Conservation (phyloP, 257 asterid species). For the Haberlea rhodopensis region DNA sequence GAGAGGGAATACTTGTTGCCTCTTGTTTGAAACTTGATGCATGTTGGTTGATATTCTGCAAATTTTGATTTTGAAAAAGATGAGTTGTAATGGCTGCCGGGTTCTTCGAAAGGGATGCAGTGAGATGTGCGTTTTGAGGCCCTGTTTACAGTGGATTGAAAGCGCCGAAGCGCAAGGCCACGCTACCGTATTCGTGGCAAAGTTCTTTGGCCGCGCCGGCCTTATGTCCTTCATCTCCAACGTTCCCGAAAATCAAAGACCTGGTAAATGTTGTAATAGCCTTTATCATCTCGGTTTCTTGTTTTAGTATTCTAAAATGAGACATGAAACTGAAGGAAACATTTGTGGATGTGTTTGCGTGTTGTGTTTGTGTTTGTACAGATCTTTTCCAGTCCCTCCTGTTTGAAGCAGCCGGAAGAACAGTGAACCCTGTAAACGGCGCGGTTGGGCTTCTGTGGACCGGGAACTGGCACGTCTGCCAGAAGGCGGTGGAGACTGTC, state of each 20-base stretch:
- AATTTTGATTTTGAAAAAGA: not conserved
- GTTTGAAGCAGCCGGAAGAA: conserved; percentile 63
- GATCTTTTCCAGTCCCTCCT: conserved; percentile 53
- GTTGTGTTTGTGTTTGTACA: conserved; percentile 14
- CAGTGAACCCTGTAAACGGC: conserved; percentile 58
- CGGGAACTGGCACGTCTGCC: conserved; percentile 63
- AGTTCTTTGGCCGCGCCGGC: conserved; percentile 71
- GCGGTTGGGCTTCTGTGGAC: conserved; percentile 55
- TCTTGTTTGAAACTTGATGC: conserved; percentile 5
- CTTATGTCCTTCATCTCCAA: conserved; percentile 63
- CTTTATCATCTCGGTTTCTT: not conserved
- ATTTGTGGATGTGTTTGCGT: too few species aligned
- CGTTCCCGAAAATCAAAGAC: conserved; percentile 47
- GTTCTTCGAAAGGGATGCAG: conserved; percentile 71
- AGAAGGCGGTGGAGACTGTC: conserved; percentile 59
- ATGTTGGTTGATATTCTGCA: not conserved
- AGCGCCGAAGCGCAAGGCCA: conserved; percentile 53
- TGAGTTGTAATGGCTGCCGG: conserved; percentile 79
- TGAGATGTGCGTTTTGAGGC: conserved; percentile 45
- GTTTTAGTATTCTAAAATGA: not conserved
- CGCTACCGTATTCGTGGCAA: conserved; percentile 66
- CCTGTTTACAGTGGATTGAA: conserved; percentile 54
- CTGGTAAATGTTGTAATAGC: conserved; percentile 30
- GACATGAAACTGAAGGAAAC: not conserved
- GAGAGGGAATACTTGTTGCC: too few species aligned